phyloP scores from a whole-genome alignment of 2,329 filamentous ascomycete species.

The Proliferodiscus dingleyae region DNA sequence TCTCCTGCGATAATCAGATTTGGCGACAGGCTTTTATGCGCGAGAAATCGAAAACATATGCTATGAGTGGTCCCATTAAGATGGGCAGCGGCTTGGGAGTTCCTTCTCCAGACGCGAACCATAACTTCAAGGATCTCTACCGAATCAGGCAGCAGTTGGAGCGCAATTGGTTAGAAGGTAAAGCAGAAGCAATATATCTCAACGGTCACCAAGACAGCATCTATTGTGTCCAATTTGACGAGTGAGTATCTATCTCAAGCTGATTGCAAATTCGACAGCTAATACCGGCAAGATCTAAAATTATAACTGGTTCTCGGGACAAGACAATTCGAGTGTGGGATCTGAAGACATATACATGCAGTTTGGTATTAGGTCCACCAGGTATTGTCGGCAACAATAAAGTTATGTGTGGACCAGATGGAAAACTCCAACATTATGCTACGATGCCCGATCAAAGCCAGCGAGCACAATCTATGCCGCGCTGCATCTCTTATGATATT shows the following conservation, averaged over 20 bases:
- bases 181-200: constrained; percentile 78
- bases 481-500: constrained; percentile 50
- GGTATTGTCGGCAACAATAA: constrained; percentile 51
- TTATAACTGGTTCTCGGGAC: constrained; percentile 93
- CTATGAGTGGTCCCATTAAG: constrained; percentile 47
- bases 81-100: constrained; percentile 55
- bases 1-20: constrained; percentile 50
- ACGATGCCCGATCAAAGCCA: constrained; percentile 38
- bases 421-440: constrained; percentile 50
- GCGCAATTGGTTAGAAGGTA: constrained; percentile 72
- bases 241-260: constrained; percentile 50
- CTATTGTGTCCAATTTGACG: constrained; percentile 97
- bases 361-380: constrained; percentile 78
- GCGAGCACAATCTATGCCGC: constrained; percentile 45
- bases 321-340: constrained; percentile 96
- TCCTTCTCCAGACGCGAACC: constrained; percentile 51
- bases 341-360: constrained; percentile 80
- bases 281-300: constrained; percentile 64
- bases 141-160: constrained; percentile 71
- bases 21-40: constrained; percentile 61
- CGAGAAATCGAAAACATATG: constrained; percentile 56
- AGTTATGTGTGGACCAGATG: constrained; percentile 49
- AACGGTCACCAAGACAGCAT: constrained; percentile 94
- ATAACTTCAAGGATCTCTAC: constrained; percentile 85
- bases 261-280: constrained; percentile 26